These are phyloP conservation scores for Helenozyma baotianmanensis DNA, from an alignment of 805 yeast genomes.

Conservation along the genomic window DNA sequence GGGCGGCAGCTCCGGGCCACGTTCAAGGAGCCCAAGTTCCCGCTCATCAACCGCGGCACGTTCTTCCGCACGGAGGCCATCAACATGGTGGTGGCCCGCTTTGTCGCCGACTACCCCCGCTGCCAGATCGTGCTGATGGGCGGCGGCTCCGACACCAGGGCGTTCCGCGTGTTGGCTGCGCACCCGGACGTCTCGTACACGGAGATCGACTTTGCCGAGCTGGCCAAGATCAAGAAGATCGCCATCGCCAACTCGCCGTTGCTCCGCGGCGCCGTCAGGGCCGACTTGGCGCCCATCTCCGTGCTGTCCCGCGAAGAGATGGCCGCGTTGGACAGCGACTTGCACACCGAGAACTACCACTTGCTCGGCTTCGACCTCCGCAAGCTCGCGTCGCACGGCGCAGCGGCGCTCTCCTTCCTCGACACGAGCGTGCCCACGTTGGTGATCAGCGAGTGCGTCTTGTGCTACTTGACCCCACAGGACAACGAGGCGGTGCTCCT, in stretches of 20 bases:
- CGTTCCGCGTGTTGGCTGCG: slow-evolving; percentile 44
- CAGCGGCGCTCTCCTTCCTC: slow-evolving; percentile 16
- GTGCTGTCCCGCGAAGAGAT: slow-evolving; percentile 22
- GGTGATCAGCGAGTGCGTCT: slow-evolving; percentile 68
- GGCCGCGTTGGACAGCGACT: slow-evolving; percentile 17
- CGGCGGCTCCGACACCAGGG: slow-evolving; percentile 75
- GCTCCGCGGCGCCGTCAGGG: slow-evolving; percentile 25
- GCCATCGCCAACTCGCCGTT: slow-evolving; percentile 34
- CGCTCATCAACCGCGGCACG: slow-evolving; percentile 69
- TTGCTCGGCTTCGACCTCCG: slow-evolving; percentile 56
- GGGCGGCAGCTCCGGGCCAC: slow-evolving; percentile 35
- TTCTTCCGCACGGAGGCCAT: slow-evolving; percentile 55
- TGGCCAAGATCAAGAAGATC: slow-evolving; percentile 47
- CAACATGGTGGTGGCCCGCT: slow-evolving; percentile 41
- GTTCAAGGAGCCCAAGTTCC: slow-evolving; percentile 46
- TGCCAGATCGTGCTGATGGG: slow-evolving; percentile 69
- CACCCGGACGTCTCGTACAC: slow-evolving; percentile 36
- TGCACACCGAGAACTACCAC: slow-evolving; percentile 44
- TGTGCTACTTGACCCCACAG: slow-evolving; percentile 60
- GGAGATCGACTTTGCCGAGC: slow-evolving; percentile 62
- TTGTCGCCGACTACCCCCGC: slow-evolving; percentile 25
- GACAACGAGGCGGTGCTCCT: slow-evolving; percentile 43
- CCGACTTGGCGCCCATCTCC: slow-evolving; percentile 8
- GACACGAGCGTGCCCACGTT: slow-evolving; percentile 49
- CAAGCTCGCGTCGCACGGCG: slow-evolving; percentile 13